Percentiles rank a stretch among this genome's conserved stretches.
phyloP scores from a whole-genome alignment of 305 asterid species.

The Fraxinus nigra region DNA sequence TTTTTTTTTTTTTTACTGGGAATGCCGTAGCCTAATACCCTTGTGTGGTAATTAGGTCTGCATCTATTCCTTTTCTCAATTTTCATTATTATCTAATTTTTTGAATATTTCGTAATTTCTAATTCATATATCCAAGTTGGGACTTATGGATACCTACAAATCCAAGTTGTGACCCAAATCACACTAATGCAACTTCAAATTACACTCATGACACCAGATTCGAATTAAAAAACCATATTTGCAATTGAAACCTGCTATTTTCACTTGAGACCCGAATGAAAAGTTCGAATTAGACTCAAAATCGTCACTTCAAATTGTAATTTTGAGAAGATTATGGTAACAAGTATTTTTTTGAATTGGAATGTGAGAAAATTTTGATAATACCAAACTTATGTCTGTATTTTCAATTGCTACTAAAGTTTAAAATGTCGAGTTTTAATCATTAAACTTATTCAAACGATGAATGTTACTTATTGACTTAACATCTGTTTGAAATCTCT shows the following conservation, averaged over 20 bases:
- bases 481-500: background rate
- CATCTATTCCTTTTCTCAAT: background rate
- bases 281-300: background rate
- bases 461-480: background rate
- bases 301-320: background rate
- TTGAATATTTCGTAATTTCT: background rate
- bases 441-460: too few relatives aligned
- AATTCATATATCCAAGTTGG: background rate
- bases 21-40: background rate
- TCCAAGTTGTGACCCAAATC: background rate
- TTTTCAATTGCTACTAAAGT: background rate
- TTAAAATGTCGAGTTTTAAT: background rate
- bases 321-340: background rate
- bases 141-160: background rate
- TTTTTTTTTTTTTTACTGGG: background rate
- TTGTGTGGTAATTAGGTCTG: background rate
- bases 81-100: background rate
- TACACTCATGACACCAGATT: background rate
- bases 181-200: background rate
- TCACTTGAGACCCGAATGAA: background rate
- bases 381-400: background rate
- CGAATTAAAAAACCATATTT: background rate
- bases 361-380: background rate
- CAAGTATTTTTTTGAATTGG: background rate
- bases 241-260: background rate